phyloP scores from a whole-genome alignment of 306 rosid species.

The Corylus heterophylla region DNA sequence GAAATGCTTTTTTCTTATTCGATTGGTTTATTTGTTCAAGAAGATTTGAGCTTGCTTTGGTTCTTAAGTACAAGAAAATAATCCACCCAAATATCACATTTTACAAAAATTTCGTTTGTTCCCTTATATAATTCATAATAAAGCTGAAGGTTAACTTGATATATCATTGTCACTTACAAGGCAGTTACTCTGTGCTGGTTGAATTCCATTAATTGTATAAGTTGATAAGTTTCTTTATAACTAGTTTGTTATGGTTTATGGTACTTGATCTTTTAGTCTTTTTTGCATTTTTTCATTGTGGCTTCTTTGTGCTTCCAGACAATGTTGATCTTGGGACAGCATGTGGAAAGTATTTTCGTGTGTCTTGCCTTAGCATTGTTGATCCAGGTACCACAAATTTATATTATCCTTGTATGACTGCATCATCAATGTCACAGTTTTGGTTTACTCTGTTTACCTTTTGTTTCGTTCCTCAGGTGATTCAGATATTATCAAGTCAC shows the following conservation, averaged over 20 bases:
- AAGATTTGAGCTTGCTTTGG: neutral
- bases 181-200: neutral
- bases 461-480: constrained; percentile 41
- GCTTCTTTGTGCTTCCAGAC: constrained; percentile 35
- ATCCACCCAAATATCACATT: neutral
- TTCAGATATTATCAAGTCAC: constrained; percentile 50
- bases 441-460: neutral
- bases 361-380: constrained; percentile 79
- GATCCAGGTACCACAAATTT: constrained; percentile 61
- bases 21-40: neutral
- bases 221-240: neutral
- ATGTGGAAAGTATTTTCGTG: constrained; percentile 77
- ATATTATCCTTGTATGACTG: neutral
- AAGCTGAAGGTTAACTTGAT: neutral
- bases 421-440: neutral
- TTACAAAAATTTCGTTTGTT: neutral
- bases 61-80: neutral
- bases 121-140: neutral
- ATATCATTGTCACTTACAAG: neutral
- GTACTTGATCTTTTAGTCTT: neutral
- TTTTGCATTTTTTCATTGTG: neutral
- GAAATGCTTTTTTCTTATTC: neutral
- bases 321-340: constrained; percentile 83
- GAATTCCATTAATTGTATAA: neutral
- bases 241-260: neutral